Base-by-base conservation (phyloP, 495 filamentous ascomycete genomes). In the Eremomyces bilateralis region DNA sequence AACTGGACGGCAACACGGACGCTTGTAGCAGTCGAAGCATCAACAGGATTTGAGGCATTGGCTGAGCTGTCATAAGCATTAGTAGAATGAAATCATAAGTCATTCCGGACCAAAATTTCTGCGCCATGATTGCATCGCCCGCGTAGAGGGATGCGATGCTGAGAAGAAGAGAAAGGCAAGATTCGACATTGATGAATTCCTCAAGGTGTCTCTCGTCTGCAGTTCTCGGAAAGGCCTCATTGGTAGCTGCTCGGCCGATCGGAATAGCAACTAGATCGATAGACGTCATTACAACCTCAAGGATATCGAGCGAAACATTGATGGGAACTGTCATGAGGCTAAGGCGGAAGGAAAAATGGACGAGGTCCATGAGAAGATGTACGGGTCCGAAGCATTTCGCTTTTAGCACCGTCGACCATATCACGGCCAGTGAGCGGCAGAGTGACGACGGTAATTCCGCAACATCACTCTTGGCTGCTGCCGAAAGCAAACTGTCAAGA, bases 361-460 rank as follows among this genome's bases (percentile, higher is more conserved):
- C 47, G 16, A 75, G 50, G 30, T 67, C 59, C 34, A 74, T 42
- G 20, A 80, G 58, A 24, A 73, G 61, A 35, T 64, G 59, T 3
- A 80, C 41, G 3, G 75, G 66, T 16, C 54, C 49, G 42, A 61
- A 73, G 44, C 62, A 70, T 35, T 59, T 59, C 41, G 78, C 75
- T 17, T 58, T 50, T 31, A 80, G 48, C 39, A 69, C 71, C 19
- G 58, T 64, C 11, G 60, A 53, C 75, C 75, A 80, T n/a, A 79
- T 39, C 13, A 51, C 53, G 21, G 69, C 53, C 17, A 76, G 52
- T 10, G 62, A 51, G 31, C 53, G 48, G 32, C 61, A 64, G 35
- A 79, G 58, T 28, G 63, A 62, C 12, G 62, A 42, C 18, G 64
- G 51, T 32, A 69, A 67, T 30, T 54, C 58, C 1, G 59, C 58